Evolutionary conservation across 1,139 yeast species (phyloP).

Genomic region (Arxiozyma telluris): DNA sequence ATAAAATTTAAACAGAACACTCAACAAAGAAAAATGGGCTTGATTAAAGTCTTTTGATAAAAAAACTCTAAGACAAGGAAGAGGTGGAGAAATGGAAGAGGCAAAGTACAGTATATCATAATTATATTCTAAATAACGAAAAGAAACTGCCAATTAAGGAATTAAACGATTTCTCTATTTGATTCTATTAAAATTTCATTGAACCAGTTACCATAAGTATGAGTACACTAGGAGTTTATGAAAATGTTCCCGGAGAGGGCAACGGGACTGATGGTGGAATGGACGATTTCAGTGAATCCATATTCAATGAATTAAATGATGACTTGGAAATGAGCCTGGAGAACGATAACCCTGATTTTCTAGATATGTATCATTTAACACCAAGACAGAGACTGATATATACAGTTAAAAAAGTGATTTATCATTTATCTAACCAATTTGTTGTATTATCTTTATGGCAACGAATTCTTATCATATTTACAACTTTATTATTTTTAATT

Average conservation of each 20-base stretch:
- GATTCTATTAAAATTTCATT: background rate
- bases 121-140: too few relatives aligned
- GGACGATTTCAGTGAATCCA: slow-evolving; percentile 9
- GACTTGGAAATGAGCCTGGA: slow-evolving; percentile 5
- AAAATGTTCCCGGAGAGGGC: background rate
- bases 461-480: slow-evolving; percentile 13
- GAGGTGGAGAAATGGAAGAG: background rate
- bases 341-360: slow-evolving; percentile 26
- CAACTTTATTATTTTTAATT: slow-evolving; percentile 14
- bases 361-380: slow-evolving; percentile 26
- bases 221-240: background rate
- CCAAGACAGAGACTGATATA: slow-evolving; percentile 27
- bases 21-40: background rate
- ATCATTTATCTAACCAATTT: slow-evolving; percentile 14
- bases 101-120: background rate
- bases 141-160: background rate
- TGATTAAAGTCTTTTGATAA: background rate
- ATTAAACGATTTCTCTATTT: background rate
- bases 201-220: background rate
- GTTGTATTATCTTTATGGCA: slow-evolving; percentile 21
- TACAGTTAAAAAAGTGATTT: slow-evolving; percentile 12
- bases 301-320: slow-evolving; percentile 9
- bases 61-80: background rate
- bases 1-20: background rate
- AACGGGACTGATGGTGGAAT: background rate